Conservation (phyloP, 2,329 filamentous ascomycete genomes). For the Teratosphaeria epicoccoides region DNA sequence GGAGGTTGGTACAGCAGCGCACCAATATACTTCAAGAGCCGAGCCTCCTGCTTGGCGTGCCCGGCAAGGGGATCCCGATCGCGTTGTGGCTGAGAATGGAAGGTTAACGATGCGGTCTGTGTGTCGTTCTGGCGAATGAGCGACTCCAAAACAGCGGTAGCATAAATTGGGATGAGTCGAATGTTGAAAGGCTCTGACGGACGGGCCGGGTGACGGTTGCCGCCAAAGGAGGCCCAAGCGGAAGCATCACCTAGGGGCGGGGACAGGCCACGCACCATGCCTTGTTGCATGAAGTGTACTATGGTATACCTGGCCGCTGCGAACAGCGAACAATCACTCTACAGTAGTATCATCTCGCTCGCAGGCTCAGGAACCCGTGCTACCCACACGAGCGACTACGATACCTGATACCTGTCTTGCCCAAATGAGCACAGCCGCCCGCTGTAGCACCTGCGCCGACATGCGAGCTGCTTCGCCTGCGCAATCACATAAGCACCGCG, state of each 20-base stretch:
- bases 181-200: background rate
- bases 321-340: background rate
- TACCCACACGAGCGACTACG: background rate
- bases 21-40: conserved; percentile 1
- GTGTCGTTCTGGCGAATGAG: background rate
- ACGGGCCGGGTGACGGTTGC: conserved; percentile 1
- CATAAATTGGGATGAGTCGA: conserved; percentile 4
- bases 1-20: conserved; percentile 2
- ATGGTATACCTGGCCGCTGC: background rate
- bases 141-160: background rate
- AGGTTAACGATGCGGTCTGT: conserved; percentile 4
- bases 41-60: background rate
- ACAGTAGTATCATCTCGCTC: background rate
- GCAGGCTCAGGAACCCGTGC: background rate
- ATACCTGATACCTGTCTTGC: conserved; percentile 1
- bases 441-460: conserved; percentile 1
- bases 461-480: conserved; percentile 2
- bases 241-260: background rate
- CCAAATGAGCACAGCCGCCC: background rate
- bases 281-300: background rate
- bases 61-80: background rate
- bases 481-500: conserved; percentile 5
- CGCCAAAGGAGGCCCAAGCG: conserved; percentile 1
- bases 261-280: background rate
- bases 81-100: conserved; percentile 2